Percentiles rank a stretch among this genome's conserved stretches.
These are phyloP conservation scores for Hondaea fermentalgiana DNA, from an alignment of 108 stramenopile species.

Conservation along the genomic window DNA sequence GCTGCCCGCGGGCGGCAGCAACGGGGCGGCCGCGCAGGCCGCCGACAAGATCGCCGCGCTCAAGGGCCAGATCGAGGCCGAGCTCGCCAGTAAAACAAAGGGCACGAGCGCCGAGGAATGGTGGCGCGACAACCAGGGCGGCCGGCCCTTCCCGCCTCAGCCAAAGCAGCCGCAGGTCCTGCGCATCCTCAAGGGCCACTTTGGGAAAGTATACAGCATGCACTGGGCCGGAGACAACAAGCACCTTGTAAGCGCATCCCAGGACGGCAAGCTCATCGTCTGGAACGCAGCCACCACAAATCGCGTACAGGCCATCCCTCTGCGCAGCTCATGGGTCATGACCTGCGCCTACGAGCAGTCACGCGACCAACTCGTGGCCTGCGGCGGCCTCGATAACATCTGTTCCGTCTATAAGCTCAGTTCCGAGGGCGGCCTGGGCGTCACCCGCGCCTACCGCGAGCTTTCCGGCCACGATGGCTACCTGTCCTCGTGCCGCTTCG, in stretches of 20 bases:
- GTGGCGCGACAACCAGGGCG: background rate
- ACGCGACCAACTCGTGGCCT: constrained; percentile 76
- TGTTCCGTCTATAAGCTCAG: constrained; percentile 86
- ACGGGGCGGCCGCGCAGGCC: background rate
- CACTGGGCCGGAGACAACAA: constrained; percentile 79
- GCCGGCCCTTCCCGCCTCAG: background rate
- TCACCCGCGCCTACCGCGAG: constrained; percentile 65
- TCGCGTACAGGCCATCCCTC: constrained; percentile 61
- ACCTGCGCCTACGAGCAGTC: constrained; percentile 92
- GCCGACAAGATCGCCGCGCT: background rate
- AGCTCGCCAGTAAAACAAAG: background rate
- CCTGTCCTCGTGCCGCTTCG: constrained; percentile 90
- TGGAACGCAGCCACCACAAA: constrained; percentile 65
- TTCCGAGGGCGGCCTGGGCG: constrained; percentile 1
- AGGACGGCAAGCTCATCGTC: constrained; percentile 95
- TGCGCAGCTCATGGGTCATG: constrained; percentile 96
- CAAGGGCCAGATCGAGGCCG: background rate
- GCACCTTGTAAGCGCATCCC: constrained; percentile 74
- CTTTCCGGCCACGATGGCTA: constrained; percentile 96
- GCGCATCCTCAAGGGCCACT: constrained; percentile 79
- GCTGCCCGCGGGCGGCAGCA: background rate
- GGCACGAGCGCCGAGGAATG: background rate
- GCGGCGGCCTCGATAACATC: constrained; percentile 95
- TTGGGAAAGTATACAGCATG: constrained; percentile 93
- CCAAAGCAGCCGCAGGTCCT: constrained; percentile 31